Percentiles rank a stretch among this genome's conserved stretches.
Conservation (phyloP, 257 asterid species). For the Asclepias syriaca region DNA sequence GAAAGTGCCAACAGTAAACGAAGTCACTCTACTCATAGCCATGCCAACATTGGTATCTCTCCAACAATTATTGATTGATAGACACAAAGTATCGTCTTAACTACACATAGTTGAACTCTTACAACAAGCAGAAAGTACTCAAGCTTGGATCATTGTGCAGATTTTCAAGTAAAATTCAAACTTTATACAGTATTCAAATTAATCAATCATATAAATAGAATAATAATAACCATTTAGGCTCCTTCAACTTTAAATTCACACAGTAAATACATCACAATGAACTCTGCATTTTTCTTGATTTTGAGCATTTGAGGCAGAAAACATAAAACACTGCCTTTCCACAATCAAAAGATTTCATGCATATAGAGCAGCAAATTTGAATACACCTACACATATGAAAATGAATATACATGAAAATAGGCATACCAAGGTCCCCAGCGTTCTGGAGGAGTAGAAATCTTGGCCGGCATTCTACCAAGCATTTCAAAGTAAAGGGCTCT, state of each 20-base stretch:
- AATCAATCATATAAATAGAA: background rate
- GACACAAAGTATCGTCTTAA: background rate
- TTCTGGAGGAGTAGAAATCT: constrained; percentile 71
- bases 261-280: background rate
- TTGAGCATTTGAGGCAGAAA: background rate
- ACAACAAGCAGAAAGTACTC: background rate
- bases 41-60: background rate
- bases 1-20: constrained; percentile 14
- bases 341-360: background rate
- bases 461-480: constrained; percentile 69
- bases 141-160: background rate
- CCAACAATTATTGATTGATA: background rate
- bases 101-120: background rate
- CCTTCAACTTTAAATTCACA: constrained; percentile 2
- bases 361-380: background rate
- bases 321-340: background rate
- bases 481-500: constrained; percentile 58
- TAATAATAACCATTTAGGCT: background rate
- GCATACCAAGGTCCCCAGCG: constrained; percentile 85
- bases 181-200: background rate
- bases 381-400: background rate
- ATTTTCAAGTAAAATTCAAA: background rate
- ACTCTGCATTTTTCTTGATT: background rate
- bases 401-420: background rate
- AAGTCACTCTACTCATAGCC: background rate